Evolutionary conservation across 257 asterid species (phyloP), one percentile per base, ranked within the genome.

Genomic region (Rubia yunnanensis): DNA sequence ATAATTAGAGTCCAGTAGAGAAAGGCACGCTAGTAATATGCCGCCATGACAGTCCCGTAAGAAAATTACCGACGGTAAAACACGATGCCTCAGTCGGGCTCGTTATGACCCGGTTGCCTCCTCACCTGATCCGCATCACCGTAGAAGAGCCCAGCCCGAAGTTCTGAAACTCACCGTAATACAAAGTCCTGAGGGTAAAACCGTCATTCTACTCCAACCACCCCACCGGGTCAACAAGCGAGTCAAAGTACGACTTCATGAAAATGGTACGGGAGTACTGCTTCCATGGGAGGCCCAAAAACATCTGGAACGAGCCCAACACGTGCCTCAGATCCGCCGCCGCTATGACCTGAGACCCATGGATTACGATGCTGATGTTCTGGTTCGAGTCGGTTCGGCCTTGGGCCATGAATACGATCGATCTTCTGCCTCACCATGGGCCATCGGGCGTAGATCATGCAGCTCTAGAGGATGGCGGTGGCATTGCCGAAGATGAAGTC

Each of bases 401-500:
- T 20, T 88, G 96, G 24, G 98, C 96, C 0, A 95, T 88, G 30
- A 88, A 36, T 35, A 81, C 59, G 70, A n/a, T n/a, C n/a, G n/a
- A 44, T 78, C 24, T 82, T 74, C 38, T 88, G 95, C 34, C 49
- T 17, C 34, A 35, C 77, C 89, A 84, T 88, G 23, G 91, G 95
- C n/a, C 80, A 82, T 57, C 98, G 87, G 18, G 80, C 88, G 58
- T 79, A 85, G 27, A 91, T 88, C 85, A 78, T 82, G 82, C 98
- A 88, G 72, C 86, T 88, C 15, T 91, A 96, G 8, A 91, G 67
- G 0, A 87, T 90, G 0, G 52, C 97, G 0, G 90, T 86, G 0
- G 90, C 95, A 20, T 88, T 85, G 31, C 97, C 96, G 56, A 90
- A 90, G 69, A 90, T 88, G 85, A 85, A 88, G 74, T 90, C 97